Base-by-base conservation (phyloP, 1,284 basidiomycete species). In the Cutaneotrichosporon sp. region DNA sequence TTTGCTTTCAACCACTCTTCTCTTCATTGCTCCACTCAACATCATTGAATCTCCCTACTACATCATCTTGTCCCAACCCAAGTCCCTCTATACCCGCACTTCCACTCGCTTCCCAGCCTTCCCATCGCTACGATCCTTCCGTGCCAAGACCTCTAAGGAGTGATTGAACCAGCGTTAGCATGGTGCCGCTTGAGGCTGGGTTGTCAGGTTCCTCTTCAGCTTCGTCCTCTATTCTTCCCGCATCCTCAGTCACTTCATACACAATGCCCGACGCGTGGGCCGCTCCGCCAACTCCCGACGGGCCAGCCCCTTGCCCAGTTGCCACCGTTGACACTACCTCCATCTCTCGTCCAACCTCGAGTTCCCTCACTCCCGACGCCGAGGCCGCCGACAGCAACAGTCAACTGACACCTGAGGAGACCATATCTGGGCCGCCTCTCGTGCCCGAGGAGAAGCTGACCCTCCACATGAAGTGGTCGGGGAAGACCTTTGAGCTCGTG, bases 381-480 rank as follows among this genome's bases (percentile, higher is more conserved):
- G 31, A 53, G 6, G 34, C 16, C 11, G 8, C 30, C 31, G n/a
- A 34, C 31, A 16, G 16, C 14, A 31, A 53, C 30, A 26, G 26
- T 14, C 31, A 53, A 30, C 51, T 31, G 26, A 53, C 16, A 14
- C 8, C 34, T 16, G 51, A 53, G 26, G 51, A 13, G 16, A 2
- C 18, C 42, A 30, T n/a, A 2, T 18, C 51, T 6, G 30, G 30
- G 5, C 51, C 51, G 18, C 51, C 51, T 0, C 51, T 13, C 7
- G 55, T 30, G 5, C 30, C 47, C 4, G 65, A 63, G 9, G 58
- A 60, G 31, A 53, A 40, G 53, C 6, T 60, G 32, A 58, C 60
- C 34, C 34, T 66, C 7, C 16, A 53, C n/a, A 61, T 66, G 61
- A 66, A 63, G 34, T 66, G 65, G 65, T 57, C 53, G 2, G 62